Percentiles rank a stretch among this genome's conserved stretches.
Conservation (phyloP, 331 rosid species). For the Dryas integrifolia region DNA sequence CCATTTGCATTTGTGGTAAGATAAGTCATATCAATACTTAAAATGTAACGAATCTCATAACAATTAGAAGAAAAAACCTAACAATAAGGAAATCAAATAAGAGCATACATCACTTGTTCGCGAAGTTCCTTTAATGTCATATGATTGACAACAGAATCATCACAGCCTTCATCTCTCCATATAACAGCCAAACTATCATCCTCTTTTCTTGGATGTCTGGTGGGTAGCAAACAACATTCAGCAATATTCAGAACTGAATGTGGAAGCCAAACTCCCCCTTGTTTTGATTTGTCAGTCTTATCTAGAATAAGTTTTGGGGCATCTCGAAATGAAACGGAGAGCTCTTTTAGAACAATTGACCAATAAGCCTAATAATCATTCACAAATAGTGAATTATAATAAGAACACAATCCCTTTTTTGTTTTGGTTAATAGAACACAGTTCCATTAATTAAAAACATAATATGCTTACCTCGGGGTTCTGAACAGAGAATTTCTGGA, state of each 20-base stretch:
- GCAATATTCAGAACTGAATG: slow-evolving; percentile 71
- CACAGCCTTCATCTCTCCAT: slow-evolving; percentile 75
- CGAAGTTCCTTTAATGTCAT: slow-evolving; percentile 69
- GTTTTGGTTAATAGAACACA: background rate
- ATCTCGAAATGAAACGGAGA: slow-evolving; percentile 50
- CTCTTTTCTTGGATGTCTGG: slow-evolving; percentile 41
- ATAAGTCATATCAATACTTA: background rate
- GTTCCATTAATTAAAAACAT: background rate
- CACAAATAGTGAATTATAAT: background rate
- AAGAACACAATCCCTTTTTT: background rate
- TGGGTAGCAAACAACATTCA: slow-evolving; percentile 67
- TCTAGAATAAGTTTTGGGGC: slow-evolving; percentile 61
- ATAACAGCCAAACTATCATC: slow-evolving; percentile 61
- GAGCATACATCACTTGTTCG: slow-evolving; percentile 69
- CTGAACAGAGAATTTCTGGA: slow-evolving; percentile 52
- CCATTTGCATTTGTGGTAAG: background rate
- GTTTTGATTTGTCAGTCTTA: slow-evolving; percentile 47
- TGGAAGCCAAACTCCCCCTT: slow-evolving; percentile 69
- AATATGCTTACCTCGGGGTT: slow-evolving; percentile 54
- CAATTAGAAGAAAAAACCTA: background rate
- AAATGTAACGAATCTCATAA: background rate
- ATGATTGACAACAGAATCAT: slow-evolving; percentile 45
- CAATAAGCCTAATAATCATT: slow-evolving; percentile 55
- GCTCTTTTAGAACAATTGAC: slow-evolving; percentile 69
- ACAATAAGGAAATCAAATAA: background rate